phyloP scores from a whole-genome alignment of 148 eudicot genomes.

The Chenopodium suecicum region DNA sequence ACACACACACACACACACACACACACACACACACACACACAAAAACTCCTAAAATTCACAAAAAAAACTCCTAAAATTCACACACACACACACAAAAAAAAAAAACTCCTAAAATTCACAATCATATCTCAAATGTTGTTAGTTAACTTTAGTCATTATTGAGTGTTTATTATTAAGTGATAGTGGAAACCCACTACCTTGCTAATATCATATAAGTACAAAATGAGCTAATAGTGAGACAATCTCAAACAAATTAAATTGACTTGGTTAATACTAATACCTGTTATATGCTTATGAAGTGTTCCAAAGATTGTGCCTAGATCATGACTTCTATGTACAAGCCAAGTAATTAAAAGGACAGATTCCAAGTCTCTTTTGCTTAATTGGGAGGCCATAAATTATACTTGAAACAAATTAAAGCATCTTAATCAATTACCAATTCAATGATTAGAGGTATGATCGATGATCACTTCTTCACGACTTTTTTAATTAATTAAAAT shows the following conservation, averaged over 20 bases:
- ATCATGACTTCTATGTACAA: slow-evolving; percentile 11
- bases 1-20: too few species aligned
- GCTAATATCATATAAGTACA: neutral
- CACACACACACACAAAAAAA: too few species aligned
- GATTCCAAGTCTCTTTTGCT: slow-evolving; percentile 14
- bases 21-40: too few species aligned
- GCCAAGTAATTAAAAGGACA: slow-evolving; percentile 11
- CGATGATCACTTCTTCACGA: slow-evolving; percentile 16
- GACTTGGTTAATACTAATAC: neutral
- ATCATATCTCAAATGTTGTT: too few species aligned
- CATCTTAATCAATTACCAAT: slow-evolving; percentile 17
- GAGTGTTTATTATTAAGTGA: neutral
- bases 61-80: too few species aligned
- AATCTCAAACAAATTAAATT: neutral
- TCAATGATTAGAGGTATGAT: slow-evolving; percentile 27
- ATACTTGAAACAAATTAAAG: slow-evolving; percentile 8
- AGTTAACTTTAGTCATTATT: neutral
- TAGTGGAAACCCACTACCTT: neutral
- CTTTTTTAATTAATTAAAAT: slow-evolving; percentile 17
- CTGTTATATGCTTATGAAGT: neutral
- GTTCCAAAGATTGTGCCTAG: neutral
- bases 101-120: too few species aligned
- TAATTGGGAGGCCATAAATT: slow-evolving; percentile 10
- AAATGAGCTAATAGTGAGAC: neutral
- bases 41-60: too few species aligned